Evolutionary conservation across 306 rosid genomes (phyloP).

Genomic region (Quercus variabilis): DNA sequence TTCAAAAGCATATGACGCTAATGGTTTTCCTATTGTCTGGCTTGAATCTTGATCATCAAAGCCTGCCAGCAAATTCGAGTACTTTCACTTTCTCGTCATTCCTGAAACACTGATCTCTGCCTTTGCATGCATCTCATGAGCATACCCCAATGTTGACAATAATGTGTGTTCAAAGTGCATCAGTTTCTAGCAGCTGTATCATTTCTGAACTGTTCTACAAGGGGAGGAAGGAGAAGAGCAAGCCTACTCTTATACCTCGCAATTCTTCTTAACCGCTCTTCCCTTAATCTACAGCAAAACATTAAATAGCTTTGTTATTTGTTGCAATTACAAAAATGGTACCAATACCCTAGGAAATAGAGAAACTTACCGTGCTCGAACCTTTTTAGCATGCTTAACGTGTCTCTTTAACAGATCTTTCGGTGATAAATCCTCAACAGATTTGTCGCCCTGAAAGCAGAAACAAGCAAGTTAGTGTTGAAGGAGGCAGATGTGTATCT

Average conservation of each 20-base stretch:
- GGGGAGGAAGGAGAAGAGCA: conserved; percentile 82
- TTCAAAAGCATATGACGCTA: background rate
- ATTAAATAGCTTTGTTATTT: background rate
- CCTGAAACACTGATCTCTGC: background rate
- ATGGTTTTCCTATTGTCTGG: background rate
- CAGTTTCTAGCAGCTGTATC: conserved; percentile 63
- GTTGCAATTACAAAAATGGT: conserved; percentile 2
- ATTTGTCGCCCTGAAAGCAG: conserved; percentile 53
- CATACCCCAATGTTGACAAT: background rate
- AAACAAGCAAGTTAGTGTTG: conserved; percentile 14
- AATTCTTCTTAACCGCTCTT: conserved; percentile 64
- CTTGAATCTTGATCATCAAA: background rate
- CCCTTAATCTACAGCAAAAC: conserved; percentile 54
- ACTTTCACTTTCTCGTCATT: background rate
- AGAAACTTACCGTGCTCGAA: conserved; percentile 68
- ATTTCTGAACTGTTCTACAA: conserved; percentile 57
- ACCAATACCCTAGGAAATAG: background rate
- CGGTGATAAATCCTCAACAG: conserved; percentile 38
- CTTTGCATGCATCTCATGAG: background rate
- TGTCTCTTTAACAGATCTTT: conserved; percentile 67
- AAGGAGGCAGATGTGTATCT: too few relatives aligned
- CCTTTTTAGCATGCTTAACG: conserved; percentile 73
- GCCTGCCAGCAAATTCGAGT: background rate
- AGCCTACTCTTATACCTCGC: conserved; percentile 79
- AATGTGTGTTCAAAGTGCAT: conserved; percentile 12